Evolutionary conservation across 1,284 basidiomycete species (phyloP).

Genomic region (Moesziomyces globuligerus): DNA sequence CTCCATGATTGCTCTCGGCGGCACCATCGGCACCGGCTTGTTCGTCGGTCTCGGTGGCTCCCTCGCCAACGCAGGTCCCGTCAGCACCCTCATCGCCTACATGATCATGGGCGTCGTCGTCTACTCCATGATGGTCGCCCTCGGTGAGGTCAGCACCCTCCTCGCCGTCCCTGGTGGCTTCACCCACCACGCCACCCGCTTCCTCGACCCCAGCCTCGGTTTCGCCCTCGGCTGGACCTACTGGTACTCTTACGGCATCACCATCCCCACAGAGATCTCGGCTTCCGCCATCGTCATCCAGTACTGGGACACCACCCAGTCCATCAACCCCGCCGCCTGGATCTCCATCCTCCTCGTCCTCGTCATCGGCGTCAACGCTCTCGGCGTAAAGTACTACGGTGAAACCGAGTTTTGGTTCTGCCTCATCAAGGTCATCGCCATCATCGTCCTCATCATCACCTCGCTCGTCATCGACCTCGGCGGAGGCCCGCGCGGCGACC

Average conservation of each 20-base stretch:
- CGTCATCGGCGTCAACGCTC: slow-evolving; percentile 46
- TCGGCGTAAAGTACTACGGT: slow-evolving; percentile 76
- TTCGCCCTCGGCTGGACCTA: slow-evolving; percentile 74
- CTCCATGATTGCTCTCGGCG: slow-evolving; percentile 60
- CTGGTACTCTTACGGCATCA: slow-evolving; percentile 68
- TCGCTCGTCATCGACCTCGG: slow-evolving; percentile 58
- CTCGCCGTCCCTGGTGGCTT: slow-evolving; percentile 76
- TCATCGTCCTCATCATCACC: slow-evolving; percentile 55
- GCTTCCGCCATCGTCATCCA: slow-evolving; percentile 49
- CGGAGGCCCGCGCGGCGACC: slow-evolving; percentile 45
- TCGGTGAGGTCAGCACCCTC: slow-evolving; percentile 71
- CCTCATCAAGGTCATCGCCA: slow-evolving; percentile 47
- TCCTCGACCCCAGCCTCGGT: slow-evolving; percentile 81
- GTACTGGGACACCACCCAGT: slow-evolving; percentile 51
- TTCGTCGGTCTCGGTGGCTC: slow-evolving; percentile 80
- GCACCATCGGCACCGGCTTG: slow-evolving; percentile 65
- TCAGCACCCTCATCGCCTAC: slow-evolving; percentile 68
- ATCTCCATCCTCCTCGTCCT: slow-evolving; percentile 72
- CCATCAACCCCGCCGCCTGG: slow-evolving; percentile 70
- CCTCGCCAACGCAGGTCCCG: slow-evolving; percentile 69
- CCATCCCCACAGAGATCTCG: slow-evolving; percentile 81
- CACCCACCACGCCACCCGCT: slow-evolving; percentile 80
- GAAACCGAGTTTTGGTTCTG: slow-evolving; percentile 70
- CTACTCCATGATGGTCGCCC: slow-evolving; percentile 67
- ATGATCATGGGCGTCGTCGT: slow-evolving; percentile 63